Base-by-base conservation (phyloP, 129 eudicot species). In the Flaveria bidentis region DNA sequence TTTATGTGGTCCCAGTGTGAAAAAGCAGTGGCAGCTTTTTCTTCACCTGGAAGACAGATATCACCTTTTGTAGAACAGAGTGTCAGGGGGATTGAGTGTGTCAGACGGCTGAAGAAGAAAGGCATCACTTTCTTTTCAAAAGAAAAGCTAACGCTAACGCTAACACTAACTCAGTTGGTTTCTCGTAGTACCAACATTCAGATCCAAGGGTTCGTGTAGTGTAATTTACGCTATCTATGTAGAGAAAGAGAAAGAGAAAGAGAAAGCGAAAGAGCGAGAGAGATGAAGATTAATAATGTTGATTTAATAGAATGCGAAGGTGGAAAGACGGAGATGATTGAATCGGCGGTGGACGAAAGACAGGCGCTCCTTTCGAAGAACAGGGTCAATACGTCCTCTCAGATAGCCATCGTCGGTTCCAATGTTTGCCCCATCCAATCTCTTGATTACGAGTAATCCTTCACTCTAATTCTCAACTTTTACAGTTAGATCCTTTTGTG, bases 361-460 rank as follows among this genome's bases (percentile, higher is more conserved):
- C 86, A 89, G 78, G 96, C 96, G 28, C 82, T 91, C 9, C 65
- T 93, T 73, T 74, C 79, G 20, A 85, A 67, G 81, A 89, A 76
- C 76, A 86, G 97, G 64, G 72, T 82, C 67, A 95, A 95, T 67
- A 86, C 82, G 2, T 84, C 97, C 10, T 95, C 99, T 7, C 99
- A 95, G 82, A 89, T 95, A 52, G 99, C 99, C 65, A 90, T 95
- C 80, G 87, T 95, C 85, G 99, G 99, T 11, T 86, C 99, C 75
- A 95, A 95, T 75, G 77, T 80, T 77, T 91, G 77, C 50, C 96
- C 99, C 6, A 91, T 95, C 53, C 97, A 95, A 69, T 87, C 94
- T 74, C 99, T 95, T 62, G 99, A 95, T 83, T 95, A 91, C 76
- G 97, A 95, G 99, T 95, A 89, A 79, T 61, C n/a, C 7, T 80